phyloP scores from a whole-genome alignment of 2,329 filamentous ascomycete genomes.

The Beauveria varroae region DNA sequence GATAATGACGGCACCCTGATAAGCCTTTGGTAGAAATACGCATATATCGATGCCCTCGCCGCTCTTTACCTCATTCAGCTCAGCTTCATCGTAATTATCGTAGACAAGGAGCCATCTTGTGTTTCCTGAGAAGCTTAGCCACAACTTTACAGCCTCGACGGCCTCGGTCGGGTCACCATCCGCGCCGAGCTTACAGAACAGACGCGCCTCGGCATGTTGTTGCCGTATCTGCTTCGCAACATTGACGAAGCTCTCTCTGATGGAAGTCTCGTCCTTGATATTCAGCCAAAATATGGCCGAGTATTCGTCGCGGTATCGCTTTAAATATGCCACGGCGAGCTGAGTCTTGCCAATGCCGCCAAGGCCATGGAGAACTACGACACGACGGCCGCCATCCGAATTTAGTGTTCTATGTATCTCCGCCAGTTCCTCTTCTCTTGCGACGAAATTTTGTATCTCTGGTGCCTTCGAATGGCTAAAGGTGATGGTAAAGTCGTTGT shows the following conservation, averaged over 20 bases:
- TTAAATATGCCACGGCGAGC: slow-evolving; percentile 29
- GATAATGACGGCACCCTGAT: slow-evolving; percentile 35
- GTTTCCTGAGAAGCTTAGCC: slow-evolving; percentile 28
- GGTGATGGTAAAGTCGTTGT: too few species aligned
- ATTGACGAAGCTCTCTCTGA: slow-evolving; percentile 27
- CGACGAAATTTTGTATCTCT: slow-evolving; percentile 13
- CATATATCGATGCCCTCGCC: slow-evolving; percentile 22
- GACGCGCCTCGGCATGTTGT: slow-evolving; percentile 16
- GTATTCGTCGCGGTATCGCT: slow-evolving; percentile 27
- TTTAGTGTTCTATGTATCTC: slow-evolving; percentile 12
- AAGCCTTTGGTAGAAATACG: slow-evolving; percentile 20
- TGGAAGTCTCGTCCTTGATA: slow-evolving; percentile 26
- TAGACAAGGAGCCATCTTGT: slow-evolving; percentile 31
- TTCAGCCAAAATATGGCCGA: slow-evolving; percentile 37
- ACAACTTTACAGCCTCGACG: slow-evolving; percentile 25
- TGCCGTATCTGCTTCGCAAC: slow-evolving; percentile 22
- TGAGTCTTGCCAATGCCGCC: slow-evolving; percentile 40
- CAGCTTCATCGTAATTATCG: slow-evolving; percentile 31
- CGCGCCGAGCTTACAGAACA: slow-evolving; percentile 17
- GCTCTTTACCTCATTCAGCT: neutral
- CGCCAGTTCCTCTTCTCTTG: slow-evolving; percentile 15
- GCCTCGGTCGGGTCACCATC: slow-evolving; percentile 20
- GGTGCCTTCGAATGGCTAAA: too few species aligned
- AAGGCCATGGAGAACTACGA: slow-evolving; percentile 30
- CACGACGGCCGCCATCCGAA: slow-evolving; percentile 10